Evolutionary conservation across 345 rosid genomes (phyloP).

Genomic region (Crucihimalaya himalaica): DNA sequence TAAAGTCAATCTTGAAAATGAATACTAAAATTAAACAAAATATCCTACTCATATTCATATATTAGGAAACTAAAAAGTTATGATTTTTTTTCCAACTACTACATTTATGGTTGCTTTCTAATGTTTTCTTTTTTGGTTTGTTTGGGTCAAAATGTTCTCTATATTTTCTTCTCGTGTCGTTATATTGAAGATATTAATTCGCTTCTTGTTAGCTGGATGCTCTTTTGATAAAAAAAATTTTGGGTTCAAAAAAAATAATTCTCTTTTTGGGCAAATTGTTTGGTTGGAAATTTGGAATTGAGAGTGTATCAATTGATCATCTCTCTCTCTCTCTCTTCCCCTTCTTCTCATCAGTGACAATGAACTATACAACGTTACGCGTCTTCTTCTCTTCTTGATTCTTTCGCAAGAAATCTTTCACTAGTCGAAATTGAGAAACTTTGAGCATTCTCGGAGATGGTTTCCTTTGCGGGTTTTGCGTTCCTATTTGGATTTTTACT

Average conservation of each 20-base stretch:
- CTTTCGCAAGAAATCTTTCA: slow-evolving; percentile 14
- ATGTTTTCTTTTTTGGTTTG: not conserved
- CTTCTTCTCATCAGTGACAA: not conserved
- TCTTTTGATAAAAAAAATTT: not conserved
- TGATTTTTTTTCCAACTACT: not conserved
- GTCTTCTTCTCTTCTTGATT: slow-evolving; percentile 32
- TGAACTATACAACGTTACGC: slow-evolving; percentile 26
- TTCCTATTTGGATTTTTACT: slow-evolving; percentile 51
- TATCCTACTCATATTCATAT: not conserved
- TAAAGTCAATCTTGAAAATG: not conserved
- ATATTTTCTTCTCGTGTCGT: not conserved
- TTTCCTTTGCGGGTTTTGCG: slow-evolving; percentile 29
- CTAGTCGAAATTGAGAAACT: not conserved
- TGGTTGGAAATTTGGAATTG: slow-evolving; percentile 14
- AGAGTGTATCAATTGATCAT: not conserved
- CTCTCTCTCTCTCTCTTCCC: not conserved
- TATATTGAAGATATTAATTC: not conserved
- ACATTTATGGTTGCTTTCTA: not conserved
- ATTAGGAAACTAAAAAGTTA: not conserved
- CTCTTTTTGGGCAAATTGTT: not conserved
- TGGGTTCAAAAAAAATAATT: not conserved
- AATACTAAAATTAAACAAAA: not conserved
- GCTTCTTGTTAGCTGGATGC: not conserved
- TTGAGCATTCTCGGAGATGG: slow-evolving; percentile 21
- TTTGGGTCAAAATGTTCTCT: not conserved